Percentiles rank a stretch among this genome's conserved stretches.
phyloP scores from a whole-genome alignment of 208 protist species.

The Balamuthia mandrillaris region DNA sequence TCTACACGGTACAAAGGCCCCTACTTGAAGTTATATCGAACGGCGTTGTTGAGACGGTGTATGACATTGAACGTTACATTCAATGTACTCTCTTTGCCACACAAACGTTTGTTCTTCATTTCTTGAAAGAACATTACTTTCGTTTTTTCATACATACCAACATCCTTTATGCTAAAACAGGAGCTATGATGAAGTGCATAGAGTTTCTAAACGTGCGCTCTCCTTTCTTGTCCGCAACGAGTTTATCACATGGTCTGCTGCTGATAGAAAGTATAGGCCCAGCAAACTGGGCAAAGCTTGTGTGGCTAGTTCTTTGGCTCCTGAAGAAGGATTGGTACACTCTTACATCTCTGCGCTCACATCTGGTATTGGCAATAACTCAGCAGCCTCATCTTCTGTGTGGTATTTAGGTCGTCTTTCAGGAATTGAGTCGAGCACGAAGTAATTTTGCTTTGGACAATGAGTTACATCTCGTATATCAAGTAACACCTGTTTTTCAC shows the following conservation, averaged over 20 bases:
- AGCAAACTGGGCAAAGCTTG: constrained; percentile 55
- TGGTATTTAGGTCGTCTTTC: constrained; percentile 51
- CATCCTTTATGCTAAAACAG: neutral
- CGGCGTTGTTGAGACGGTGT: constrained; percentile 65
- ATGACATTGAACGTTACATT: constrained; percentile 64
- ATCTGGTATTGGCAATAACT: neutral
- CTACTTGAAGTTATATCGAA: constrained; percentile 80
- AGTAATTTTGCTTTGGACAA: constrained; percentile 52
- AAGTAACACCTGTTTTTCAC: constrained; percentile 53
- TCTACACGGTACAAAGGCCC: constrained; percentile 22
- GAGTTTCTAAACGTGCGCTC: constrained; percentile 37
- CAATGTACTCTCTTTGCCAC: constrained; percentile 58
- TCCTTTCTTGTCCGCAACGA: constrained; percentile 50
- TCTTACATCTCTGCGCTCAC: neutral
- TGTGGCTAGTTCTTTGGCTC: constrained; percentile 41
- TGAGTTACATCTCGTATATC: constrained; percentile 65
- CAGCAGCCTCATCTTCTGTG: neutral
- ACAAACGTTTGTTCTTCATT: constrained; percentile 11
- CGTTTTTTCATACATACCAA: neutral
- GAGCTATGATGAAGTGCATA: constrained; percentile 42
- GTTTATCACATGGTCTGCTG: constrained; percentile 39
- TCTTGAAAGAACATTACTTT: too few relatives aligned
- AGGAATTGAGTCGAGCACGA: constrained; percentile 41
- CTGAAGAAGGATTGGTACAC: constrained; percentile 58
- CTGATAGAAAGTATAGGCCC: constrained; percentile 34